phyloP scores from a whole-genome alignment of 352 stramenopile genomes.

The Lagenidium sp. region DNA sequence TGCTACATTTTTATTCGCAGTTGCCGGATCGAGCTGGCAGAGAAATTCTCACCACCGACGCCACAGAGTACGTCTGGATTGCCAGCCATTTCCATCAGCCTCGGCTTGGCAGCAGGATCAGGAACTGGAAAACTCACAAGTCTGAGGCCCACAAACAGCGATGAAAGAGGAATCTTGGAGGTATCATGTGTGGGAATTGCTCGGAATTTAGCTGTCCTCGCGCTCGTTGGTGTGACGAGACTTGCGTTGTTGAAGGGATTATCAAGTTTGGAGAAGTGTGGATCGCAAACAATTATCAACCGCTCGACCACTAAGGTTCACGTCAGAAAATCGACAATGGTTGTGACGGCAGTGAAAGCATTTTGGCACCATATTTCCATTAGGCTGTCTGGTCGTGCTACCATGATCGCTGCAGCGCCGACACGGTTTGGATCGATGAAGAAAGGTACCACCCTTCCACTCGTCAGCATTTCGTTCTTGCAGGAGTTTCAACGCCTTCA shows the following conservation, averaged over 20 bases:
- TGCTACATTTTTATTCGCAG: slow-evolving; percentile 51
- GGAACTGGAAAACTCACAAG: slow-evolving; percentile 1
- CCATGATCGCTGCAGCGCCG: background rate
- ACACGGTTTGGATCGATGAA: slow-evolving; percentile 15
- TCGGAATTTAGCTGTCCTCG: slow-evolving; percentile 7
- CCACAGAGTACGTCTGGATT: too few species aligned
- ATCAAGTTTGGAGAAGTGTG: too few species aligned
- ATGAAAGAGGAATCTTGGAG: slow-evolving; percentile 1
- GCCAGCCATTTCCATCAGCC: too few species aligned
- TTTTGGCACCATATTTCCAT: slow-evolving; percentile 50
- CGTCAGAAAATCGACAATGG: slow-evolving; percentile 18
- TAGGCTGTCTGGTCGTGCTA: too few species aligned
- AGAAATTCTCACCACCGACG: background rate
- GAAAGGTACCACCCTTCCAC: slow-evolving; percentile 32
- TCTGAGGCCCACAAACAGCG: slow-evolving; percentile 1
- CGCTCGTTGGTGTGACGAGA: slow-evolving; percentile 6
- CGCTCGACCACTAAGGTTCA: too few species aligned
- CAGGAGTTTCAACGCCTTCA: slow-evolving; percentile 52
- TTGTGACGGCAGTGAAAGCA: slow-evolving; percentile 30
- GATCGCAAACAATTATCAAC: too few species aligned
- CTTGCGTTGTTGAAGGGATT: slow-evolving; percentile 1
- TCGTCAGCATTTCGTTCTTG: slow-evolving; percentile 30
- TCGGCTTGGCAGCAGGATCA: too few species aligned
- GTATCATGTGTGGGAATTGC: slow-evolving; percentile 6
- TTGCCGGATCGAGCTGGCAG: slow-evolving; percentile 19